Evolutionary conservation across 106 monocot genomes (phyloP), one percentile per base, ranked within the genome.

Genomic region (Dendrobium huoshanense): DNA sequence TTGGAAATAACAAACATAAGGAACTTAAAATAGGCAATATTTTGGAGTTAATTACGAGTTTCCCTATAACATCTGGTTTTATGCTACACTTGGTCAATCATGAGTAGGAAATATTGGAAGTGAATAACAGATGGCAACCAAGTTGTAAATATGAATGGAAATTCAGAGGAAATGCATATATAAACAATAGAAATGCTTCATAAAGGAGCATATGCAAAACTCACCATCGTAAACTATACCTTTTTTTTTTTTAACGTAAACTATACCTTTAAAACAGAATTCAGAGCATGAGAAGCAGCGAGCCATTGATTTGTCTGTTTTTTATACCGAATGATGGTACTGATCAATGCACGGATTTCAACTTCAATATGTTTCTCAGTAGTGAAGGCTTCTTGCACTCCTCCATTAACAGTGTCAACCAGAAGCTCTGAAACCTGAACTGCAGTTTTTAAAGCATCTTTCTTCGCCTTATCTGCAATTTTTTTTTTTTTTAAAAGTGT

Each of bases 391-490:
- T 93, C 89, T 80, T 95, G 85, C 6, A 95, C 95, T 56, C 88
- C 92, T 37, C 89, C 88, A 84, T 98, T 89, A 25, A 94, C 88
- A 61, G 88, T 65, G 47, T 89, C 85, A 33, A 99, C 92, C 19
- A 99, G 88, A 78, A 99, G 87, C 49, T 91, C 88, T 17, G 98
- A 91, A 74, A 99, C 88, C 59, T 56, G 85, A 18, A 31, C 51
- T 64, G 89, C 91, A 80, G 82, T 74, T 75, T 44, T 88, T 58
- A 95, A 68, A 78, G 93, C 95, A 82, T 88, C 83, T 77, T 84
- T 93, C 87, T 93, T 98, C 15, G 91, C 91, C 78, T 84, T 89
- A 72, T 98, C 94, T 98, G 89, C n/a, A n/a, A n/a, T n/a, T n/a
- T n/a, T n/a, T n/a, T n/a, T n/a, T n/a, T n/a, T n/a, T n/a, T n/a